Percentiles rank a stretch among this genome's conserved stretches.
phyloP scores from a whole-genome alignment of 225 moss, liverwort and hornwort genomes.

The Climacium dendroides region DNA sequence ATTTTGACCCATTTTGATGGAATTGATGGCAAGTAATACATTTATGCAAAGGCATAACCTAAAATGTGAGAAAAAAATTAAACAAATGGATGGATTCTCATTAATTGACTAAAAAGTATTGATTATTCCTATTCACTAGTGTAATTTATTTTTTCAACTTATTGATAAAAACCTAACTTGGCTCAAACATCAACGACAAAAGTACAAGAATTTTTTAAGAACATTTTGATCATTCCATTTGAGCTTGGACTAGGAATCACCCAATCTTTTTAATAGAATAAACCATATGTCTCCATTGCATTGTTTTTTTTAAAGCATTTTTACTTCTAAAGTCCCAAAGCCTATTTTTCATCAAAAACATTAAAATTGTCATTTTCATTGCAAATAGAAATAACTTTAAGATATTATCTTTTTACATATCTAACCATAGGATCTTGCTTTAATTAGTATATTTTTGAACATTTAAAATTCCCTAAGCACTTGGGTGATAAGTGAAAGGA shows the following conservation, averaged over 20 bases:
- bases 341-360: too few relatives aligned
- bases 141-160: neutral
- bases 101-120: neutral
- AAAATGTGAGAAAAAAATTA: neutral
- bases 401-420: too few relatives aligned
- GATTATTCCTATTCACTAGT: rapidly evolving
- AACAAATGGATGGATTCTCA: neutral
- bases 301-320: too few relatives aligned
- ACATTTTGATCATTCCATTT: neutral
- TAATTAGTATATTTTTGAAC: too few relatives aligned
- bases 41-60: neutral
- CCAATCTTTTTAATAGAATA: neutral
- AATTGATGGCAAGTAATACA: neutral
- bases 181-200: neutral
- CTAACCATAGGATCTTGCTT: too few relatives aligned
- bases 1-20: neutral
- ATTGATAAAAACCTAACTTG: neutral
- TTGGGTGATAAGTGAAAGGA: too few relatives aligned
- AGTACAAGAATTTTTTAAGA: neutral
- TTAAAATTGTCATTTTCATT: too few relatives aligned
- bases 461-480: too few relatives aligned
- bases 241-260: neutral
- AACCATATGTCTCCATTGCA: neutral
- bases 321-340: too few relatives aligned
- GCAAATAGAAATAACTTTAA: too few relatives aligned